Conservation (phyloP, 805 yeast species). For the Kazachstania viticola region DNA sequence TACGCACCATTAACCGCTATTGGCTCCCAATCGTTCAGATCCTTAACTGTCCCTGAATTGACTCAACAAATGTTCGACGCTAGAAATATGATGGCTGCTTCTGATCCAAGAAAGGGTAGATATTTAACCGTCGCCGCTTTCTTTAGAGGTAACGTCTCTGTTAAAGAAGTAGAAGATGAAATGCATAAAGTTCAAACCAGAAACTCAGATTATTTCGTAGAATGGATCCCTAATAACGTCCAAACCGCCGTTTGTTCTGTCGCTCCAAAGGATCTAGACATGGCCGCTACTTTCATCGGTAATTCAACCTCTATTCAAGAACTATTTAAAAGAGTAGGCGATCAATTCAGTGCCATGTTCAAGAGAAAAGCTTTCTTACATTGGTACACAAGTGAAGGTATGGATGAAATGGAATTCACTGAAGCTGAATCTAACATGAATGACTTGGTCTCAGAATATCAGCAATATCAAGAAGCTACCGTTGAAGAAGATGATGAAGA, state of each 20-base stretch:
- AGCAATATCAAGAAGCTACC: constrained; percentile 81
- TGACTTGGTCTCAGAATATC: constrained; percentile 81
- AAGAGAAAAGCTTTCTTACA: constrained; percentile 90
- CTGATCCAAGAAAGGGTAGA: constrained; percentile 83
- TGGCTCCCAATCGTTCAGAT: constrained; percentile 72
- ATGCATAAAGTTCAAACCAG: constrained; percentile 75
- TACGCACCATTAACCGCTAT: constrained; percentile 83
- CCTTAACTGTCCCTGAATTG: constrained; percentile 78
- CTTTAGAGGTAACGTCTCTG: constrained; percentile 87
- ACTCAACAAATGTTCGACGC: constrained; percentile 91
- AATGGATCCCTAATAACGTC: constrained; percentile 93
- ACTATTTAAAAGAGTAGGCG: constrained; percentile 78
- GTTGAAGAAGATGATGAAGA: constrained; percentile 67
- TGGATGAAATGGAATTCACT: constrained; percentile 89
- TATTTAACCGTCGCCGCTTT: constrained; percentile 89
- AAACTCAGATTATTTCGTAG: constrained; percentile 76
- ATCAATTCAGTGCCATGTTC: constrained; percentile 85
- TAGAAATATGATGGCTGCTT: constrained; percentile 91
- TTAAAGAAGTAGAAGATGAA: constrained; percentile 90
- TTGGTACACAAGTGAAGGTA: constrained; percentile 93
- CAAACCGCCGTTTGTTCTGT: constrained; percentile 90
- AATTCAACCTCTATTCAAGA: constrained; percentile 90
- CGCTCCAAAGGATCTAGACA: constrained; percentile 74
- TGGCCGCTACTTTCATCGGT: constrained; percentile 88
- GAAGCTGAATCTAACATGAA: constrained; percentile 90